phyloP scores from a whole-genome alignment of 2,329 filamentous ascomycete genomes.

The Colletotrichum godetiae region DNA sequence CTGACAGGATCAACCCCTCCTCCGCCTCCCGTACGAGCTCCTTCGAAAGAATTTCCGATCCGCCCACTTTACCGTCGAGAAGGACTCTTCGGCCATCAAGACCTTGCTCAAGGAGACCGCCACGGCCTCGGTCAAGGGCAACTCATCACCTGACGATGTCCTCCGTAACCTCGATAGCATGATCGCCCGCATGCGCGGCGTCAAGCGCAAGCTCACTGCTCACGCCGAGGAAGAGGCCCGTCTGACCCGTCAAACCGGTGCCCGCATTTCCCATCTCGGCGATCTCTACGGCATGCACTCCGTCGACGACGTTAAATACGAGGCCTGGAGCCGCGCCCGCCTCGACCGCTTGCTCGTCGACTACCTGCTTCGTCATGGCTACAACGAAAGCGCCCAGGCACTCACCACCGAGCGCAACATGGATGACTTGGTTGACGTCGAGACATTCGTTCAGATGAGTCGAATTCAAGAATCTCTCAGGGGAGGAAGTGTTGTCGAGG shows the following conservation, averaged over 20 bases:
- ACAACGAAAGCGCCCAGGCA: constrained; percentile 78
- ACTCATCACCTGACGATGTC: constrained; percentile 75
- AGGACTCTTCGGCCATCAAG: constrained; percentile 73
- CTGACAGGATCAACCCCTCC: constrained; percentile 87
- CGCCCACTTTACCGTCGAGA: constrained; percentile 81
- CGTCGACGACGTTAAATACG: constrained; percentile 92
- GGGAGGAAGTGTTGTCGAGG: constrained; percentile 78
- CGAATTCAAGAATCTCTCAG: constrained; percentile 80
- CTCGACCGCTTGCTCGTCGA: constrained; percentile 91
- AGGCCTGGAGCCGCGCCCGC: constrained; percentile 85
- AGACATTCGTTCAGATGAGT: constrained; percentile 87
- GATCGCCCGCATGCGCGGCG: constrained; percentile 83
- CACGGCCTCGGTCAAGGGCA: constrained; percentile 73
- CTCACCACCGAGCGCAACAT: constrained; percentile 82
- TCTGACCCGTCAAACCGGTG: constrained; percentile 80
- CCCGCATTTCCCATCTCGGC: constrained; percentile 83
- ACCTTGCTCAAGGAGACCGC: constrained; percentile 72
- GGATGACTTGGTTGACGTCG: constrained; percentile 85
- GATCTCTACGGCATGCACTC: constrained; percentile 83
- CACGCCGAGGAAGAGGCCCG: constrained; percentile 83
- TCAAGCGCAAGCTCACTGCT: constrained; percentile 86
- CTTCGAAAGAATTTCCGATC: constrained; percentile 94
- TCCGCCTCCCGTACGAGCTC: constrained; percentile 92
- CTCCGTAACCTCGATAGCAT: constrained; percentile 86
- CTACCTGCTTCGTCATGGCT: constrained; percentile 88